Percentiles rank a stretch among this genome's conserved stretches.
phyloP scores from a whole-genome alignment of 345 rosid genomes.

The Eucalyptus camaldulensis region DNA sequence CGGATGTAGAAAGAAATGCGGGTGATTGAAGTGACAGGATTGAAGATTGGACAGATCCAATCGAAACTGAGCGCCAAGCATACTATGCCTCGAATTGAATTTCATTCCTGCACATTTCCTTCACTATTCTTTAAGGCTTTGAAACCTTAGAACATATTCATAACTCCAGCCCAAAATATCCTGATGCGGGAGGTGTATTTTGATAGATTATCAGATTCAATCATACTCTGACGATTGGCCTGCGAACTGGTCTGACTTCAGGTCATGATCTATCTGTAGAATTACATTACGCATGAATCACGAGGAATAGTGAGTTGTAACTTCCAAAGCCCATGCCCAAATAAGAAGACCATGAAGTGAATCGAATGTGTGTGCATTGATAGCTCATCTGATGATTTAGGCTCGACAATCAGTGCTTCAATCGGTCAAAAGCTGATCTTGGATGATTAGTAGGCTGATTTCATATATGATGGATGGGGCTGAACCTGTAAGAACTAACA shows the following conservation, averaged over 20 bases:
- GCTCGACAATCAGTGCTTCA: background rate
- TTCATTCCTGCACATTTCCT: background rate
- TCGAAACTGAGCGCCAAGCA: background rate
- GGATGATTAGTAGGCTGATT: background rate
- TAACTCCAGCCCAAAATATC: background rate
- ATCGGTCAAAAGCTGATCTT: background rate
- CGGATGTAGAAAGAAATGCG: background rate
- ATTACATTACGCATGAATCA: background rate
- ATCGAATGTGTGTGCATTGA: background rate
- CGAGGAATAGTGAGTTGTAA: background rate
- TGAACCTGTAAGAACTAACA: background rate
- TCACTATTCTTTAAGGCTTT: background rate
- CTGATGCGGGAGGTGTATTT: background rate
- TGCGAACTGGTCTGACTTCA: background rate
- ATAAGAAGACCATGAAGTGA: background rate
- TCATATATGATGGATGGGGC: background rate
- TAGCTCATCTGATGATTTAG: background rate
- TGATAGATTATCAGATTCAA: background rate
- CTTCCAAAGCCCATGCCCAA: background rate
- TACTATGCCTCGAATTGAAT: background rate
- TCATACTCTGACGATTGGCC: background rate
- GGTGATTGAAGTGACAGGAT: background rate
- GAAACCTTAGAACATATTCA: background rate
- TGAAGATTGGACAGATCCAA: background rate
- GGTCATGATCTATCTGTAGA: background rate